phyloP scores from a whole-genome alignment of 257 asterid species.

The Handroanthus guayacan region DNA sequence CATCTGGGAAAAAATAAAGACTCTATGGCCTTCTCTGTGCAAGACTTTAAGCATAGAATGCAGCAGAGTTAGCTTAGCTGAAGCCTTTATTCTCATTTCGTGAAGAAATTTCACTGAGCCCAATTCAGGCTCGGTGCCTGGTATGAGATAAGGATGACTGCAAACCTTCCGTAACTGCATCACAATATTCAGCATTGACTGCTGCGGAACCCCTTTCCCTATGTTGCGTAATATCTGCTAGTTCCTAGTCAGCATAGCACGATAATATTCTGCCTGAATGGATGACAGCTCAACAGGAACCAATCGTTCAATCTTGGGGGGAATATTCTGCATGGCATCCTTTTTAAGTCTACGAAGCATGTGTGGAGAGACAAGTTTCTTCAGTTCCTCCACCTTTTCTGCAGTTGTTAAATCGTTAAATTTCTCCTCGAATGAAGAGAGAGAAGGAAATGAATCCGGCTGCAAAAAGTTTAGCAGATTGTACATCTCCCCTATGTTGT shows the following conservation, averaged over 20 bases:
- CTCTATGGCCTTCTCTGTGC: slow-evolving; percentile 89
- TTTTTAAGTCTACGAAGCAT: slow-evolving; percentile 98
- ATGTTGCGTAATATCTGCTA: slow-evolving; percentile 92
- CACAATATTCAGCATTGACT: slow-evolving; percentile 95
- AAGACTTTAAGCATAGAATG: slow-evolving; percentile 92
- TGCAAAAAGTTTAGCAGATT: slow-evolving; percentile 91
- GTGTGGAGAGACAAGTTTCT: slow-evolving; percentile 97
- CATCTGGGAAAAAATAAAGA: slow-evolving; percentile 97
- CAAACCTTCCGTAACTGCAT: slow-evolving; percentile 98
- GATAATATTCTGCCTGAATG: slow-evolving; percentile 97
- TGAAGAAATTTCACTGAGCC: slow-evolving; percentile 91
- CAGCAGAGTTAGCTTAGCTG: slow-evolving; percentile 90
- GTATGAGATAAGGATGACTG: slow-evolving; percentile 98
- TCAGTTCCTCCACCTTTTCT: slow-evolving; percentile 94
- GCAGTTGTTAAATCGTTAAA: slow-evolving; percentile 92
- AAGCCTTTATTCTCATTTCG: slow-evolving; percentile 98
- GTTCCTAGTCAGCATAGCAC: slow-evolving; percentile 98
- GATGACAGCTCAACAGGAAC: slow-evolving; percentile 98
- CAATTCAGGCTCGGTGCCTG: slow-evolving; percentile 97
- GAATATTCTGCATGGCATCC: slow-evolving; percentile 98
- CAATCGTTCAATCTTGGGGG: slow-evolving; percentile 95
- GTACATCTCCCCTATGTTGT: slow-evolving; percentile 98
- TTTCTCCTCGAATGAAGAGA: slow-evolving; percentile 87
- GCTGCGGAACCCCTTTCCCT: slow-evolving; percentile 91
- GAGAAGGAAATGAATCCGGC: slow-evolving; percentile 91